Conservation (phyloP, 2,329 filamentous ascomycete species). For the Ceratocystis smalleyi region DNA sequence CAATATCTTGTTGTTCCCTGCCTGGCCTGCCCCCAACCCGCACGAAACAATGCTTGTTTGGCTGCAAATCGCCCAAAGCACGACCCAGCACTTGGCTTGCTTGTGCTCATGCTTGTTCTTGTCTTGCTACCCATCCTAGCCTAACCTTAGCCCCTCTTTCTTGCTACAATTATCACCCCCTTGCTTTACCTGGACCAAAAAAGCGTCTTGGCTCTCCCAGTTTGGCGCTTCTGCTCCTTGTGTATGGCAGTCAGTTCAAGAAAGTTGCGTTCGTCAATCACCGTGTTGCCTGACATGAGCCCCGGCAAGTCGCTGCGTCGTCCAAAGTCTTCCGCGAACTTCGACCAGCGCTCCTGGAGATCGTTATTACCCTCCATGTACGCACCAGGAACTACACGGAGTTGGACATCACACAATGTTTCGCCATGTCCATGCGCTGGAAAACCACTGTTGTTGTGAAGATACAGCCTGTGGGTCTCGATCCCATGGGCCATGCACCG, state of each 20-base stretch:
- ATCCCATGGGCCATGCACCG: not conserved
- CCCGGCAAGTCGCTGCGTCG: constrained; percentile 21
- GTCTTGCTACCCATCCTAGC: not conserved
- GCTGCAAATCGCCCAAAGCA: not conserved
- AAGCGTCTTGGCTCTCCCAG: not conserved
- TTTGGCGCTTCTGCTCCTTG: not conserved
- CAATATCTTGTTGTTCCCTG: not conserved
- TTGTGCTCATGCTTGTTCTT: not conserved
- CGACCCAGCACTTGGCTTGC: not conserved
- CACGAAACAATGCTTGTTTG: not conserved
- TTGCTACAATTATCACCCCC: not conserved
- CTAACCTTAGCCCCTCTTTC: not conserved
- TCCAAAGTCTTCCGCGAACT: constrained; percentile 26
- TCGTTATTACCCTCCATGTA: constrained; percentile 21
- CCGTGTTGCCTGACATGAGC: constrained; percentile 27
- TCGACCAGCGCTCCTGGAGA: constrained; percentile 26
- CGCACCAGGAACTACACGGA: not conserved
- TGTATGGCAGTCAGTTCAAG: not conserved
- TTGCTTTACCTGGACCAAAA: not conserved
- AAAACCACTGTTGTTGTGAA: not conserved
- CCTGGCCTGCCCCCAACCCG: not conserved
- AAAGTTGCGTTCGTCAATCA: constrained; percentile 27
- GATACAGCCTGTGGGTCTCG: not conserved
- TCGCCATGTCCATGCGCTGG: not conserved
- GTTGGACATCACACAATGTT: not conserved